Percentiles rank a stretch among this genome's conserved stretches.
Evolutionary conservation across 805 yeast genomes (phyloP).

Genomic region (Candida pseudoglaebosa): DNA sequence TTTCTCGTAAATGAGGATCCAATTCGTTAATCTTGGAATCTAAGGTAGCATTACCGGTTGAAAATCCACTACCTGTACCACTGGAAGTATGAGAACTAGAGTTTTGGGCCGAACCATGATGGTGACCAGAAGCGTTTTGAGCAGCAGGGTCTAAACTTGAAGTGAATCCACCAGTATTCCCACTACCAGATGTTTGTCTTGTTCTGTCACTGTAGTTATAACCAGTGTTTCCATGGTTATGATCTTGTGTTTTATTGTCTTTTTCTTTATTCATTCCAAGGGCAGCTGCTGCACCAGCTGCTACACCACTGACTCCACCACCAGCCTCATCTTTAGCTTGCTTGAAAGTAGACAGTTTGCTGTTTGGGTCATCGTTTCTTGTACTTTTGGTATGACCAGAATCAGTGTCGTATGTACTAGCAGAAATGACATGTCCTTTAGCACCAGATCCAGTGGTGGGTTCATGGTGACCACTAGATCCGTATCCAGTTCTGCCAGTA

Average conservation of each 20-base stretch:
- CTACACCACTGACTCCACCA: slow-evolving; percentile 9
- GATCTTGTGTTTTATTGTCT: slow-evolving; percentile 8
- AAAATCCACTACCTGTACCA: slow-evolving; percentile 19
- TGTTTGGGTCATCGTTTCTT: slow-evolving; percentile 6
- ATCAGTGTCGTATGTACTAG: slow-evolving; percentile 5
- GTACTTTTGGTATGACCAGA: slow-evolving; percentile 8
- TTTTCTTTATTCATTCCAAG: slow-evolving; percentile 7
- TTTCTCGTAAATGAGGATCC: slow-evolving; percentile 30
- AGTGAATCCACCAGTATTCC: slow-evolving; percentile 6
- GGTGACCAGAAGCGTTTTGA: slow-evolving; percentile 4
- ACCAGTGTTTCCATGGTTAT: slow-evolving; percentile 14
- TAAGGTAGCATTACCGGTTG: slow-evolving; percentile 34
- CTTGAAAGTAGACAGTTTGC: slow-evolving; percentile 8
- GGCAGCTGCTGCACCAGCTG: slow-evolving; percentile 13
- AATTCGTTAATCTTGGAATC: slow-evolving; percentile 32
- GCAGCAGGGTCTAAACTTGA: slow-evolving; percentile 9
- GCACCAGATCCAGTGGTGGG: slow-evolving; percentile 3
- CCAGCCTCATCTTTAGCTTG: slow-evolving; percentile 10
- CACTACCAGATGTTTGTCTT: slow-evolving; percentile 3
- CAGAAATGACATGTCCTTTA: slow-evolving; percentile 1
- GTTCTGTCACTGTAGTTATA: slow-evolving; percentile 1
- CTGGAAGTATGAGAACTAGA: slow-evolving; percentile 9
- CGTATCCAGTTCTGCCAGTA: slow-evolving; percentile 1
- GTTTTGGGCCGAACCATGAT: background rate
- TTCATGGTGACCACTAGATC: background rate